Evolutionary conservation across 2,329 filamentous ascomycete genomes (phyloP), one percentile per base, ranked within the genome.

Genomic region (Monosporascus sp.): DNA sequence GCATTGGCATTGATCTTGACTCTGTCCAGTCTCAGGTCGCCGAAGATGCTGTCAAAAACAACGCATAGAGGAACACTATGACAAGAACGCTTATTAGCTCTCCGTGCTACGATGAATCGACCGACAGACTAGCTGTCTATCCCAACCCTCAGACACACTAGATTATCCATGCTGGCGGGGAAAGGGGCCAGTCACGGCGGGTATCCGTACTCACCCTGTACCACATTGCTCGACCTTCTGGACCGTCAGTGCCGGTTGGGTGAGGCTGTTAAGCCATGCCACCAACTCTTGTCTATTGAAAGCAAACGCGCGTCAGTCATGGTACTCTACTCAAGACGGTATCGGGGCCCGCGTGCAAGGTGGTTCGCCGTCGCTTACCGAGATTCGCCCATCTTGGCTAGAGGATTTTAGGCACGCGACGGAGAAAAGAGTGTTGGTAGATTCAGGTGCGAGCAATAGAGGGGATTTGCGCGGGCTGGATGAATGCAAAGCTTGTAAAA

Each of bases 191-290:
- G 50, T 56, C 65, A 62, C 59, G 66, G 62, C 62, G 57, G 56
- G 55, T 56, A 50, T 17, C n/a, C 41, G 54, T 58, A 71, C 77
- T 66, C 85, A 97, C 93, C 93, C 94, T 68, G 93, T 97, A 72
- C 94, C 94, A 73, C 93, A 97, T 81, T 99, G 94, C 78, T 99
- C 94, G 71, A 99, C 90, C 76, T 97, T 97, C 66, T 89, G 97
- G 66, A 99, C 85, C 78, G 97, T 99, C 68, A 99, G 87, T 78
- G 97, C 97, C 68, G 99, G 87, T 78, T 97, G 91, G 49, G 99
- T 85, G 58, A 99, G 88, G 81, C 89, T 93, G 81, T 99, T 99
- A 62, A 97, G 80, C 94, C 94, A 99, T 76, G 86, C 83, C 64
- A 99, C 81, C 64, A 99, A 84, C 78, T 99, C 94, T 77, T 99